Evolutionary conservation across 768 basidiomycete species (phyloP), one percentile per base, ranked within the genome.

Genomic region (Hypholoma sublateritium): DNA sequence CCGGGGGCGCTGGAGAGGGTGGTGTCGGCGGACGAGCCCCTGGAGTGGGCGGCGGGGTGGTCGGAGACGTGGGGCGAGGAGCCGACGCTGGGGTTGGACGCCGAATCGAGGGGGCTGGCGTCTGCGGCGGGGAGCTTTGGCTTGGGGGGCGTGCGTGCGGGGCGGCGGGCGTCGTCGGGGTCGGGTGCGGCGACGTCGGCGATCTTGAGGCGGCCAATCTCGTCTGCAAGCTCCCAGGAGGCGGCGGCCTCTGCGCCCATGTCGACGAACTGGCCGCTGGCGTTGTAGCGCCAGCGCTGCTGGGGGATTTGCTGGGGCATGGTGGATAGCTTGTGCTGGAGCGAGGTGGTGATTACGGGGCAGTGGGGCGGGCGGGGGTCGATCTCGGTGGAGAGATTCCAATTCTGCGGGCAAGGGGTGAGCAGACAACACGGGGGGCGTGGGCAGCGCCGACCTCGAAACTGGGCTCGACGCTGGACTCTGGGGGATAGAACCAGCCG

Each of bases 11-110:
- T 78, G 4, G 83, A 84, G 48, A 79, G 76, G 25, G 85, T 80
- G 32, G 86, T 87, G 72, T 91, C 90, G 60, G 87, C 85, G n/a
- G 91, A 91, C 24, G 89, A 91, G 51, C 87, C 91, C 53, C 90
- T 85, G 60, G 90, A 91, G 71, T 91, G 90, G 60, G 87, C 85
- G 64, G 85, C 83, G 58, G 81, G 80, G 70, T 87, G 85, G 61
- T 89, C 87, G 59, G 85, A 80, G 43, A 80, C 72, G 53, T 86
- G 83, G 17, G 89, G 87, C 35, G 89, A 89, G 48, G 89, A 91
- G 63, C 84, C 86, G 48, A 84, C 75, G 67, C 89, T 91, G 51
- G 84, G 79, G 65, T 80, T 84, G 32, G 88, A 91, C 34, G 83
- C 82, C 9, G 87, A 83, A 67, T 91, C 89, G 49, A 91, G 76